Evolutionary conservation across 169 alveolate genomes (phyloP).

Genomic region (Plasmodium vinckei): DNA sequence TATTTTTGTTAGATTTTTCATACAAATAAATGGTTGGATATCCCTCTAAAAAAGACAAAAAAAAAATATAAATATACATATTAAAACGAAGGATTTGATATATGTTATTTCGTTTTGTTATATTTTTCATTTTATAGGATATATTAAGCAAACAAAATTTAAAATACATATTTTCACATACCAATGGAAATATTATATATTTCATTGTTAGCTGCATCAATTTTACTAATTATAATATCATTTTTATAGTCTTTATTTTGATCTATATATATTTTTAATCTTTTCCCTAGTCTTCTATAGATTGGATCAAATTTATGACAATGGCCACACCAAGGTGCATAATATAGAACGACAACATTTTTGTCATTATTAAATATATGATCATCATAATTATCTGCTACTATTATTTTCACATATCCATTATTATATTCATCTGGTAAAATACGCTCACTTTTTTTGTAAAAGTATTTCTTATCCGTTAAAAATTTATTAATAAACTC

Average conservation of each 20-base stretch:
- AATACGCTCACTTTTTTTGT: conserved; percentile 61
- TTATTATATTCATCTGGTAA: conserved; percentile 69
- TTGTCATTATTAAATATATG: conserved; percentile 83
- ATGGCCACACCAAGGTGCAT: conserved; percentile 97
- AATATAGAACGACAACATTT: conserved; percentile 90
- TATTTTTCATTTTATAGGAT: too few relatives aligned
- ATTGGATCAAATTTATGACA: conserved; percentile 95
- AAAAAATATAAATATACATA: conserved; percentile 10
- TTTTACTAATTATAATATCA: conserved; percentile 65
- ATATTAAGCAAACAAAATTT: too few relatives aligned
- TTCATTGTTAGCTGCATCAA: conserved; percentile 72
- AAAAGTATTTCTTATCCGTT: conserved; percentile 43
- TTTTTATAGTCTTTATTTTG: conserved; percentile 35
- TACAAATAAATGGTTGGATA: conserved; percentile 80
- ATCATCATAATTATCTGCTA: conserved; percentile 87
- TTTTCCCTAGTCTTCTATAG: conserved; percentile 83
- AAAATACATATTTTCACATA: background rate
- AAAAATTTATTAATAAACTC: conserved; percentile 30
- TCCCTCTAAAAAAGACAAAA: conserved; percentile 43
- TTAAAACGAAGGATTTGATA: background rate
- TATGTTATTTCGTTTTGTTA: too few relatives aligned
- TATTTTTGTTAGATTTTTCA: conserved; percentile 28
- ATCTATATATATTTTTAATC: conserved; percentile 37
- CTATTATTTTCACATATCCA: conserved; percentile 76
- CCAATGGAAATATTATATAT: conserved; percentile 55